Percentiles rank a stretch among this genome's conserved stretches.
phyloP scores from a whole-genome alignment of 805 yeast species.

The Candida maltosa region DNA sequence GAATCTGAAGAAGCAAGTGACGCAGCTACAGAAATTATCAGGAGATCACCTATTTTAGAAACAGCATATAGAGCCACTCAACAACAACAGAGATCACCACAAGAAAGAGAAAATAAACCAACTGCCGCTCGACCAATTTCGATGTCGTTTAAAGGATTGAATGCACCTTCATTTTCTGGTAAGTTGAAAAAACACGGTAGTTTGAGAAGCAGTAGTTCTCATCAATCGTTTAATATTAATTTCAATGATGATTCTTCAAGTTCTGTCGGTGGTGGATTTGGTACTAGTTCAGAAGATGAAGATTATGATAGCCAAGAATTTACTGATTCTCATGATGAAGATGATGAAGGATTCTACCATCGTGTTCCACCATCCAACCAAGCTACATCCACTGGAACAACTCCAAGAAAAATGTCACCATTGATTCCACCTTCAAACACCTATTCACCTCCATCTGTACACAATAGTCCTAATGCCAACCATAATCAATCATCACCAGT shows the following conservation, averaged over 20 bases:
- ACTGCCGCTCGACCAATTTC: constrained; percentile 37
- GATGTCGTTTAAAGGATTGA: constrained; percentile 61
- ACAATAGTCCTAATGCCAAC: too few relatives aligned
- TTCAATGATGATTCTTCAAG: constrained; percentile 30
- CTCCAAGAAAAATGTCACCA: too few relatives aligned
- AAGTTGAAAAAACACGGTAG: constrained; percentile 22
- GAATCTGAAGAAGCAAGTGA: constrained; percentile 2
- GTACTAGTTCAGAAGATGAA: constrained; percentile 27
- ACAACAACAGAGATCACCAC: constrained; percentile 7
- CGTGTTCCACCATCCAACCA: background rate
- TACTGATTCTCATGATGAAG: constrained; percentile 9
- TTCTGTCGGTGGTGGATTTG: constrained; percentile 37
- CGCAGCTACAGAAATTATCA: constrained; percentile 4
- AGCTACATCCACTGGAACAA: too few relatives aligned
- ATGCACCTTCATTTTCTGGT: constrained; percentile 54
- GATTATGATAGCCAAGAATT: constrained; percentile 19
- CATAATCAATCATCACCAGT: background rate
- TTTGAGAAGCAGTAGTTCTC: constrained; percentile 34
- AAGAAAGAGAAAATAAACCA: constrained; percentile 8
- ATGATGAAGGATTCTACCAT: constrained; percentile 1
- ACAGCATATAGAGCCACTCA: constrained; percentile 12
- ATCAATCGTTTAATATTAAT: constrained; percentile 39
- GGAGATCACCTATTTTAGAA: constrained; percentile 20
- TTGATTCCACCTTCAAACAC: too few relatives aligned
- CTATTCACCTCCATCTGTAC: too few relatives aligned